Base-by-base conservation (phyloP, 1,284 basidiomycete species). In the Cutaneotrichosporon cyanovorans region DNA sequence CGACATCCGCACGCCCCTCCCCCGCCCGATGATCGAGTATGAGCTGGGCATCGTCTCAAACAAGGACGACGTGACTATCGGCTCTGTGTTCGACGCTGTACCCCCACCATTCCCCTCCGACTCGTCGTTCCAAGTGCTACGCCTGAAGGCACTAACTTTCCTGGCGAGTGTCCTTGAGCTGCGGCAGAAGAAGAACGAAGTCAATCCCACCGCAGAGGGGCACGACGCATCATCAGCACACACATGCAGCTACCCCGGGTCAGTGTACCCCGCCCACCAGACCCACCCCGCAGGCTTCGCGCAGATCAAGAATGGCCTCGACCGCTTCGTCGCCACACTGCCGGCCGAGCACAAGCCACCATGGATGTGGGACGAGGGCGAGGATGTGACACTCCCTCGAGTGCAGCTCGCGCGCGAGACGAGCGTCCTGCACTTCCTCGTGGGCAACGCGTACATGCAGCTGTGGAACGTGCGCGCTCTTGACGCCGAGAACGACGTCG, bases 1-100 rank as follows among this genome's bases (percentile, higher is more conserved):
- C 18, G 55, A 60, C 32, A 56, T 64, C 14, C 52, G 46, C 11
- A 64, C 62, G 7, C 62, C 64, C 2, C 58, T 64, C 31, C 61
- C 64, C 2, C 50, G 55, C 9, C 58, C 58, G 11, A 45, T 60
- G 45, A 42, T 54, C 20, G 59, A 60, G 30, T 65, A 60, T 32
- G 53, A 54, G 46, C 52, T 46, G 5, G 51, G 50, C 33, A 31
- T 59, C 30, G 58, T 61, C 10, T 54, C 56, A 7, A 37, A 40
- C 5, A 42, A 44, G 32, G 57, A 61, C 40, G 56, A 59, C 46
- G 45, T 58, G 19, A 44, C 55, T 9, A 40, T 60, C 18, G 33
- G 32, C 30, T 47, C 48, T 7, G 40, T 57, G 10, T 42, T 58
- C 3, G 44, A 42, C 37, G 34, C 42, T 9, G 35, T n/a, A 14